Base-by-base conservation (phyloP, 2,329 filamentous ascomycete species). In the Ceratocystis eucalypticola region DNA sequence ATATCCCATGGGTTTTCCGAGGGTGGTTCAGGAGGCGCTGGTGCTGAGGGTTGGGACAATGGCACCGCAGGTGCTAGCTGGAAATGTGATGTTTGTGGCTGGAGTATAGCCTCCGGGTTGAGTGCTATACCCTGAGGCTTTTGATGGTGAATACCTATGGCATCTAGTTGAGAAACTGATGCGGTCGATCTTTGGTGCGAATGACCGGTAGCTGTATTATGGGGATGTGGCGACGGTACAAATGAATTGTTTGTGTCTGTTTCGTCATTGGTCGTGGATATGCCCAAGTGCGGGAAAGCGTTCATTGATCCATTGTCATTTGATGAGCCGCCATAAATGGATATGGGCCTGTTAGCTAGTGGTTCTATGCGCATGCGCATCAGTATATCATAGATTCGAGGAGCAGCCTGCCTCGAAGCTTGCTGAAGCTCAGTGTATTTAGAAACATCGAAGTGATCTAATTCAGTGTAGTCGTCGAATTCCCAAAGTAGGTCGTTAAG, bases 391-490 rank as follows among this genome's bases (percentile, higher is more conserved):
- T 77, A 74, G 12, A 83, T 78, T 63, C 75, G 76, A 0, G 80
- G 77, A 1, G 81, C 80, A 0, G 78, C 76, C 63, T 77, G 78
- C 65, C 80, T 77, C 17, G 79, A 80, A 4, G 77, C 70, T 46
- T 76, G 76, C 70, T 80, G 79, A 3, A 84, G 74, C 69, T 80
- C 76, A 20, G 75, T 72, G 65, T 79, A 84, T 68, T 79, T 80
- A 20, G 75, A 75, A 30, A 74, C 72, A n/a, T 83, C 80, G 68
- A 84, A 84, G 28, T 75, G 75, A 44, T 80, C 78, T 15, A 74
- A 70, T 62, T 81, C 79, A 68, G 80, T 72, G 69, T 76, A 82
- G 65, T 84, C 81, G 66, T 84, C 82, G 69, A 84, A 83, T 64
- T 81, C 81, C 77, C 81, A 84, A 5, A 84, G 72, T 28, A 82